phyloP scores from a whole-genome alignment of 2,329 filamentous ascomycete species.

The Aspergillus pseudonomiae region DNA sequence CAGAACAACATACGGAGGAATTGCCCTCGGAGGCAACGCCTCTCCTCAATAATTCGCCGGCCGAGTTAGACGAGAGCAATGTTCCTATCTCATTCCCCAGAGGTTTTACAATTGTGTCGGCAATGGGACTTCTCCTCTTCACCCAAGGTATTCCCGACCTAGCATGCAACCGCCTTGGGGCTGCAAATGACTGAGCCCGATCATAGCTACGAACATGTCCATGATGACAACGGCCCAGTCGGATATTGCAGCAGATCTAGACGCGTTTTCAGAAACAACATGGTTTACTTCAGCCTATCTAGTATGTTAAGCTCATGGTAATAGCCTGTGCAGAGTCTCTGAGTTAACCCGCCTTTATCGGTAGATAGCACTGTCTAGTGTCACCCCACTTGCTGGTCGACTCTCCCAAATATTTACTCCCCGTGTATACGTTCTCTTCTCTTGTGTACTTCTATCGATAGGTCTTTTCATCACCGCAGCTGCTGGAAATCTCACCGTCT shows the following conservation, averaged over 20 bases:
- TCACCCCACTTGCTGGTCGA: conserved; percentile 71
- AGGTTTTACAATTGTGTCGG: conserved; percentile 16
- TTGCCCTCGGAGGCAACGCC: conserved; percentile 21
- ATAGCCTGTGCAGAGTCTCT: background rate
- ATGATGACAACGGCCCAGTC: conserved; percentile 82
- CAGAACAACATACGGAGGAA: conserved; percentile 7
- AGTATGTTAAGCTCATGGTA: conserved; percentile 31
- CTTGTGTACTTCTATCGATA: conserved; percentile 60
- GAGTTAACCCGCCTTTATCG: conserved; percentile 23
- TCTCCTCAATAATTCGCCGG: conserved; percentile 11
- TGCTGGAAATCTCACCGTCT: conserved; percentile 61
- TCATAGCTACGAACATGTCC: conserved; percentile 69
- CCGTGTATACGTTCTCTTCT: conserved; percentile 64
- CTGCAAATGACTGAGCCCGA: background rate
- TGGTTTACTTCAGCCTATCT: conserved; percentile 84
- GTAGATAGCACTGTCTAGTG: conserved; percentile 59
- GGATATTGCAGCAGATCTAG: conserved; percentile 72
- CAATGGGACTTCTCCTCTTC: conserved; percentile 22
- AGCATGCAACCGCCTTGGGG: background rate
- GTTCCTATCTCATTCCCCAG: conserved; percentile 13
- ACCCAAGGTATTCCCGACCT: conserved; percentile 18
- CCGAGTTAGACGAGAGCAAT: background rate
- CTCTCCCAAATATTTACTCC: conserved; percentile 75
- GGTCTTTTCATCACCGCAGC: conserved; percentile 68
- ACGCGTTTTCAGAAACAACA: conserved; percentile 71